These are phyloP conservation scores for Coprinopsis cinerea DNA, from an alignment of 768 basidiomycete species.

Conservation along the genomic window DNA sequence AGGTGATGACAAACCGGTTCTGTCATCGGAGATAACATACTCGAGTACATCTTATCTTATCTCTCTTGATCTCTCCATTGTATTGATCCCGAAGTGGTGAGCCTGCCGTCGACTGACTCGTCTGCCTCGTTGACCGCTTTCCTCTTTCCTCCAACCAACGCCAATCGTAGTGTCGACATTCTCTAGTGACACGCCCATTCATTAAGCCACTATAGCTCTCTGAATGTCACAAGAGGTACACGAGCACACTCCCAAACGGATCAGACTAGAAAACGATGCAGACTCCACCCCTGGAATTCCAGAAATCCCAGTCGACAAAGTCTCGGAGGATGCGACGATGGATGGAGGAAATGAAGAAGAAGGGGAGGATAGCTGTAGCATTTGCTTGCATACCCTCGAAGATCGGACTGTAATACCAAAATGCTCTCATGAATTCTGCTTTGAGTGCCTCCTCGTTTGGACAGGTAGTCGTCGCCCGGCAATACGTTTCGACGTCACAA, in stretches of 20 bases:
- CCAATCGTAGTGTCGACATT: too few relatives aligned
- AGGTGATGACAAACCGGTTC: too few relatives aligned
- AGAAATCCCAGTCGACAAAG: background rate
- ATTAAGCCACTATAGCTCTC: too few relatives aligned
- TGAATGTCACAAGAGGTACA: background rate
- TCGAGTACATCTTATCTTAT: too few relatives aligned
- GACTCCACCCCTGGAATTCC: background rate
- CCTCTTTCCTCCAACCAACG: too few relatives aligned
- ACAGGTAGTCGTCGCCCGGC: constrained; percentile 49
- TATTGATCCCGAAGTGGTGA: too few relatives aligned
- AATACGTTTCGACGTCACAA: too few relatives aligned
- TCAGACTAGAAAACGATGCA: background rate
- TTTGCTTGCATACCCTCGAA: constrained; percentile 72
- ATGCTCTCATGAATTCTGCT: constrained; percentile 93
- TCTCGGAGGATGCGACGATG: background rate
- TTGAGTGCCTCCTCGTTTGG: constrained; percentile 86
- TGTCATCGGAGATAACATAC: too few relatives aligned
- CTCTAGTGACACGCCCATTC: too few relatives aligned
- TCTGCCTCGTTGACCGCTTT: too few relatives aligned
- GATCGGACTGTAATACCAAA: constrained; percentile 79
- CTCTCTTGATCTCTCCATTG: too few relatives aligned
- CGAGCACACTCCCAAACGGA: background rate
- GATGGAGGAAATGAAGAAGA: constrained; percentile 27
- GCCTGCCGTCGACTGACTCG: too few relatives aligned
- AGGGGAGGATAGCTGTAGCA: constrained; percentile 67